Base-by-base conservation (phyloP, 805 yeast genomes). In the Candida vartiovaarae region DNA sequence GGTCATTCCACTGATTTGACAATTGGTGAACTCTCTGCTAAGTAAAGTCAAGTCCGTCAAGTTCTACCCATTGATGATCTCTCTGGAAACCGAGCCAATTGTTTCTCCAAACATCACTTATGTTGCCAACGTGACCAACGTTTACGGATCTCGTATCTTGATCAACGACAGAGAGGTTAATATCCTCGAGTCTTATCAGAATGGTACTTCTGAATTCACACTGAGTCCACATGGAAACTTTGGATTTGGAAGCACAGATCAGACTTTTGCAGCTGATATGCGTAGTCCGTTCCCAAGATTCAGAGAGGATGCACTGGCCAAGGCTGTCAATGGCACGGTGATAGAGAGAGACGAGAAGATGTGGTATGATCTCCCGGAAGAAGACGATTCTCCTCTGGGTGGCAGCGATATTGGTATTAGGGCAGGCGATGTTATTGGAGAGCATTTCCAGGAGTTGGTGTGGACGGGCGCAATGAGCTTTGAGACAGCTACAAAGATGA, bases 151-250 rank as follows among this genome's bases (percentile, higher is more conserved):
- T 4, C 40, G 41, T 5, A 49, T 55, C 5, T 30, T 26, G 2
- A 46, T 55, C 9, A 39, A 52, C 30, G 59, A 41, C 1, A 41
- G 34, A 23, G 56, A 53, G n/a, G 56, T 52, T 1, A 52, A 44
- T 36, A 38, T 46, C 4, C 30, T 55, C 31, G 57, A 51, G 32
- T 53, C 60, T 4, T 42, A 49, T 25, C 78, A 75, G 49, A 65
- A 67, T 37, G 81, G 80, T 24, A 63, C 72, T 2, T 71, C 80
- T 0, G 48, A 48, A 7, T 74, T 60, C 50, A 64, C 70, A 1
- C 36, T 74, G 3, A 61, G 74, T 6, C 71, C 71, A n/a, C 36
- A 45, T 8, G 78, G 78, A 3, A 74, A 74, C 49, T 59, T 64
- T 47, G 80, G 80, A 2, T 48, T 51, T n/a, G 79, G 77, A 5